Evolutionary conservation across 352 stramenopile genomes (phyloP).

Genomic region (Phytopythium helicoides): DNA sequence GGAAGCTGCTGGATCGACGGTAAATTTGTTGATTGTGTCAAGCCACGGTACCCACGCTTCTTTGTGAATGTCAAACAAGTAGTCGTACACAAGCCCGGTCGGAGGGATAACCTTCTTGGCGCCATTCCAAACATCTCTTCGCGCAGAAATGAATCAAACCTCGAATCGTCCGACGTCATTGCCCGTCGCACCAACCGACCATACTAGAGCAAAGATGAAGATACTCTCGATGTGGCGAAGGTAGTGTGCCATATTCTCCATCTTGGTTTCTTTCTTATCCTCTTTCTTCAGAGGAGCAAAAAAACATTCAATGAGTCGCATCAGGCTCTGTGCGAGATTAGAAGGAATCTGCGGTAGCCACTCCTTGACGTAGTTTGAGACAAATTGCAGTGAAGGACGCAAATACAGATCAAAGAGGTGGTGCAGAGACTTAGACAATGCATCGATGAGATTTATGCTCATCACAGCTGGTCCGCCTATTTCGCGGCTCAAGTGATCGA

Average conservation of each 20-base stretch:
- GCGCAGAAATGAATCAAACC: conserved; percentile 88
- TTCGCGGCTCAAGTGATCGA: conserved; percentile 66
- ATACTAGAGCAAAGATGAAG: conserved; percentile 93
- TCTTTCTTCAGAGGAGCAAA: conserved; percentile 82
- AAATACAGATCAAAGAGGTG: conserved; percentile 90
- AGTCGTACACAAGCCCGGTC: conserved; percentile 87
- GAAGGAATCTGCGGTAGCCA: conserved; percentile 91
- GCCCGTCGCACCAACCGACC: conserved; percentile 90
- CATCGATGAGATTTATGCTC: conserved; percentile 41
- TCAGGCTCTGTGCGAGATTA: conserved; percentile 86
- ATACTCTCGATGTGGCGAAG: conserved; percentile 81
- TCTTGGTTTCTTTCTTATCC: conserved; percentile 81
- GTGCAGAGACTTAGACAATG: conserved; percentile 47
- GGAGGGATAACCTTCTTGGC: conserved; percentile 55
- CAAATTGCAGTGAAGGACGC: conserved; percentile 70
- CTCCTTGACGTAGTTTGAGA: conserved; percentile 88
- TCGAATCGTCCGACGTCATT: conserved; percentile 80
- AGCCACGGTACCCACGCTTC: conserved; percentile 90
- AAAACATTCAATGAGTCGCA: conserved; percentile 92
- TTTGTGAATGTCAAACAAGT: conserved; percentile 80
- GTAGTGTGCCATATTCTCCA: conserved; percentile 67
- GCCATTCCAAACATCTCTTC: conserved; percentile 73
- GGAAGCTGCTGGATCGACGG: conserved; percentile 63
- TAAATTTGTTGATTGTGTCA: conserved; percentile 84
- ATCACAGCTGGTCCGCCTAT: conserved; percentile 39